Evolutionary conservation across 139 green algal genomes (phyloP).

Genomic region (Auxenochlorella protothecoides): DNA sequence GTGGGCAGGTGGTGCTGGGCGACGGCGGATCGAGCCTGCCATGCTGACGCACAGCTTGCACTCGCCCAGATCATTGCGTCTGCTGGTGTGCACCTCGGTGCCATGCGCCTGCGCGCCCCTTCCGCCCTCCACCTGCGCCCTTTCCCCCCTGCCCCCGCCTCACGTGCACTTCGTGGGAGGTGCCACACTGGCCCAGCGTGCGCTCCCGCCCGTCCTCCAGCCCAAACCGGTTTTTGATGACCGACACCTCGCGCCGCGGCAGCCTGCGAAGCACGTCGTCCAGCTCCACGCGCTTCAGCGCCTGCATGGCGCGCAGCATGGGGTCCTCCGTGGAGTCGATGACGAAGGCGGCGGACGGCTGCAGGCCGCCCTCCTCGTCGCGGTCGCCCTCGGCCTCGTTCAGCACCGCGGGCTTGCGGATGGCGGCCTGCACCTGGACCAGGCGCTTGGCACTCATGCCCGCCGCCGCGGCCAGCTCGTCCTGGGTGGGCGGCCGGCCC

Average conservation of each 20-base stretch:
- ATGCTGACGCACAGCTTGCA: neutral
- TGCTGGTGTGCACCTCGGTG: neutral
- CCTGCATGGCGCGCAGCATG: too few relatives aligned
- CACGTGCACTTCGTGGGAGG: constrained; percentile 22
- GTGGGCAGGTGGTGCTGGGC: neutral
- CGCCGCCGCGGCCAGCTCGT: constrained; percentile 43
- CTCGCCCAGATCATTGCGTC: neutral
- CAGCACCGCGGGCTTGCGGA: constrained; percentile 7
- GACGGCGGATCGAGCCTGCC: too few relatives aligned
- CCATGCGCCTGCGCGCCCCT: neutral
- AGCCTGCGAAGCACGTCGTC: constrained; percentile 65
- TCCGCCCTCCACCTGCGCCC: neutral
- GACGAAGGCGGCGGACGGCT: too few relatives aligned
- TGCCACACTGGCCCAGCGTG: constrained; percentile 76
- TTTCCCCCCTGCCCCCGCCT: neutral
- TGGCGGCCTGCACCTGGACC: constrained; percentile 19
- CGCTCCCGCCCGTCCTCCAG: constrained; percentile 57
- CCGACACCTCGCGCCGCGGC: constrained; percentile 57
- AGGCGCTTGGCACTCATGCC: constrained; percentile 48
- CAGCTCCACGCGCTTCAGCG: constrained; percentile 38
- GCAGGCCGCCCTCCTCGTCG: neutral
- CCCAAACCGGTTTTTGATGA: constrained; percentile 86
- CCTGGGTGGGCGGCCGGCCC: constrained; percentile 21
- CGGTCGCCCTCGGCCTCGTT: constrained; percentile 11
- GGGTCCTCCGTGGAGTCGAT: too few relatives aligned